Evolutionary conservation across 805 yeast genomes (phyloP), one percentile per base, ranked within the genome.

Genomic region (Kuraishia molischiana): DNA sequence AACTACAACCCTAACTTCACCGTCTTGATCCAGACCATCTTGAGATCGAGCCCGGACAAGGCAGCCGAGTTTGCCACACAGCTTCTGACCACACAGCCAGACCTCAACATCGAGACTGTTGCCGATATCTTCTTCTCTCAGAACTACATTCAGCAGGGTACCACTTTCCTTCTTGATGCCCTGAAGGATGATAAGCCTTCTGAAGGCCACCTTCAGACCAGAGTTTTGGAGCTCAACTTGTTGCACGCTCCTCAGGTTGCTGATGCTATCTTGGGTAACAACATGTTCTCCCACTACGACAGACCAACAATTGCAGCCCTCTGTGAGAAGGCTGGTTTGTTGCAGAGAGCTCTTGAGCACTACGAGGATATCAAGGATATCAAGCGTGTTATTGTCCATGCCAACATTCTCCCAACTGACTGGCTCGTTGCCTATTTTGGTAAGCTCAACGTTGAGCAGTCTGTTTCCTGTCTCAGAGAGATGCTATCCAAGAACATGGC

Each of bases 171-270:
- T 53, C 70, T 92, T 50, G 98, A 92, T 61, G 97, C 97, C 8
- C 72, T 92, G 57, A 92, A 92, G 67, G 84, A 80, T 45, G 95
- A 92, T 62, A 72, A 80, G 29, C 97, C 97, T 30, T 82, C 89
- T 45, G 95, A 92, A 56, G 97, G 96, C 14, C 95, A 87, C 53
- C 69, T 92, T 54, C 98, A 92, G 69, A 92, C 98, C 6, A 78
- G 95, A 53, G 76, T 92, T 37, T 74, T 92, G 48, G 98, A 92
- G 63, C 86, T 85, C 48, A 92, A 92, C 61, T 69, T 92, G 57
- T 61, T 85, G 56, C 94, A 89, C 58, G 98, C 98, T 14, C 99
- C 99, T 37, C 98, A 92, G 70, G 99, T 92, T 40, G 99, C 98
- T 32, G 98, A 92, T 62, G 99, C 99, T 17, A 92, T 92, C 48